These are phyloP conservation scores for Prasinococcaceae sp. DNA, from an alignment of 139 green algal species.

Conservation along the genomic window DNA sequence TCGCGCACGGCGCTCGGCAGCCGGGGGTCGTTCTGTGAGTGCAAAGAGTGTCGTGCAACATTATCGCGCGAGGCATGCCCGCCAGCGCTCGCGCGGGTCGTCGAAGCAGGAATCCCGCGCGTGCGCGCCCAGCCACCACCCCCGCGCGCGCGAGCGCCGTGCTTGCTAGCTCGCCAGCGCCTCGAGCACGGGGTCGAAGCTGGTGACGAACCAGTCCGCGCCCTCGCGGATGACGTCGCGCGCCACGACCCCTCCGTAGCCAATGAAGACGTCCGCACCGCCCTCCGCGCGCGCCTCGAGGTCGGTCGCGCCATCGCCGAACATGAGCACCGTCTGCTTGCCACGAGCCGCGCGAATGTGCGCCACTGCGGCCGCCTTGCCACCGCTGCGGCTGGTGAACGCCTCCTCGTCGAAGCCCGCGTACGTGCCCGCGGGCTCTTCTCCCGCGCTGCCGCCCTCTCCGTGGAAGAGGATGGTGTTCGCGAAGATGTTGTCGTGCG, in stretches of 20 bases:
- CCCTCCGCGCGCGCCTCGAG: slow-evolving; percentile 65
- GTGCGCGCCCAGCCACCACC: too few relatives aligned
- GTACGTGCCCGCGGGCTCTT: slow-evolving; percentile 46
- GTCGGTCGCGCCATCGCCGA: slow-evolving; percentile 94
- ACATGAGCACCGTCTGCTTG: slow-evolving; percentile 64
- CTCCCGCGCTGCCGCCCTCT: slow-evolving; percentile 20
- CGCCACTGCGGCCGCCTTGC: slow-evolving; percentile 72
- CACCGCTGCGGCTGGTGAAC: slow-evolving; percentile 75
- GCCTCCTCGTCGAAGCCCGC: slow-evolving; percentile 82
- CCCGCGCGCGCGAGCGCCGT: too few relatives aligned
- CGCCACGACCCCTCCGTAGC: slow-evolving; percentile 80
- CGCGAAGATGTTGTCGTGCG: slow-evolving; percentile 67
- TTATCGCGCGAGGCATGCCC: too few relatives aligned
- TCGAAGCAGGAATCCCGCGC: too few relatives aligned
- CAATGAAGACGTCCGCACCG: slow-evolving; percentile 85
- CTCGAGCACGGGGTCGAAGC: slow-evolving; percentile 35
- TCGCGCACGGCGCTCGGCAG: too few relatives aligned
- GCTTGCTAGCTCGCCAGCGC: too few relatives aligned
- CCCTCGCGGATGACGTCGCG: slow-evolving; percentile 51
- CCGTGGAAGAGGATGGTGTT: slow-evolving; percentile 79
- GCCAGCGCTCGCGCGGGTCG: too few relatives aligned
- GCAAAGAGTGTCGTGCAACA: too few relatives aligned
- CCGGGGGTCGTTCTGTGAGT: too few relatives aligned
- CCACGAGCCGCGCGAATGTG: slow-evolving; percentile 60
- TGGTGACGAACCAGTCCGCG: slow-evolving; percentile 84